Percentiles rank a stretch among this genome's conserved stretches.
Conservation (phyloP, 2,329 filamentous ascomycete genomes). For the Fusarium decemcellulare region DNA sequence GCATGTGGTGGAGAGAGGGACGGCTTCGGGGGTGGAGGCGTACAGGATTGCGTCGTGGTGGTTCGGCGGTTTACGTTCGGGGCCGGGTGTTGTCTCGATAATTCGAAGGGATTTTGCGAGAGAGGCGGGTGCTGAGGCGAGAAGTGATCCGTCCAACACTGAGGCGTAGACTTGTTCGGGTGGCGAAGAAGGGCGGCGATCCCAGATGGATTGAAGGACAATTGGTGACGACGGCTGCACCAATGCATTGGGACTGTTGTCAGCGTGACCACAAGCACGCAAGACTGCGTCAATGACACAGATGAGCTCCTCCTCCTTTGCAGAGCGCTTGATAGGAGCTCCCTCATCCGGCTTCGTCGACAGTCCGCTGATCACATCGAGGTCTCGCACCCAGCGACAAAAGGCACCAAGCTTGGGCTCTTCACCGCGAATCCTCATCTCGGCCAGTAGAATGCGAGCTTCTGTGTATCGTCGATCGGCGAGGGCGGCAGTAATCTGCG, state of each 20-base stretch:
- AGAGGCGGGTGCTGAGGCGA: constrained; percentile 55
- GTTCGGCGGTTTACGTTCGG: constrained; percentile 76
- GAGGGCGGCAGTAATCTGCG: constrained; percentile 75
- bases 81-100: constrained; percentile 73
- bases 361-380: constrained; percentile 77
- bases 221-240: constrained; percentile 62
- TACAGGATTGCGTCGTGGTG: constrained; percentile 77
- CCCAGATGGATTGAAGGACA: constrained; percentile 72
- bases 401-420: constrained; percentile 77
- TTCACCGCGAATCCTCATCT: constrained; percentile 78
- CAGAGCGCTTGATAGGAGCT: constrained; percentile 54
- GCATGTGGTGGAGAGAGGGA: constrained; percentile 62
- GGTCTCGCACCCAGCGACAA: constrained; percentile 80
- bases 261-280: constrained; percentile 73
- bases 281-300: constrained; percentile 75
- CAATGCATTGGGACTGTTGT: constrained; percentile 58
- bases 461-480: constrained; percentile 76
- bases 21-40: constrained; percentile 69
- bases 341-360: constrained; percentile 67
- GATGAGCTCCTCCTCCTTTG: constrained; percentile 69
- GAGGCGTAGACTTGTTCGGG: constrained; percentile 67
- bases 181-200: constrained; percentile 62
- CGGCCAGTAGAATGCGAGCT: constrained; percentile 75
- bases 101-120: constrained; percentile 64
- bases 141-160: constrained; percentile 71